phyloP scores from a whole-genome alignment of 768 basidiomycete genomes.

The Tylopilus vinaceipallidus region DNA sequence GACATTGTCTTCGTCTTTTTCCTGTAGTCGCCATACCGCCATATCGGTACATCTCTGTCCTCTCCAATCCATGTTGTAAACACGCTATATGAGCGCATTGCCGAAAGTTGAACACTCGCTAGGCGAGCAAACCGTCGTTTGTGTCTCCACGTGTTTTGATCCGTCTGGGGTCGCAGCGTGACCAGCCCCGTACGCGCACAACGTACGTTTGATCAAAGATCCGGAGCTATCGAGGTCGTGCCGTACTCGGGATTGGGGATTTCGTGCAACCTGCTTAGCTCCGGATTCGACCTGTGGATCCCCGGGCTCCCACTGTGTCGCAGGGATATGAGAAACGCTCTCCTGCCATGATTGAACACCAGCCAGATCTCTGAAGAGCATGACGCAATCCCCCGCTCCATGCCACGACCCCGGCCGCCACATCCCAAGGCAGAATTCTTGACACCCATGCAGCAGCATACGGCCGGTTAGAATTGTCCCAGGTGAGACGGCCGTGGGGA shows the following conservation, averaged over 20 bases:
- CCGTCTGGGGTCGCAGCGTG: no score
- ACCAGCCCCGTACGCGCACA: no score
- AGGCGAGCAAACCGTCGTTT: no score
- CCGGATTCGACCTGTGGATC: constrained; percentile 11
- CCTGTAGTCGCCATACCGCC: constrained; percentile 7
- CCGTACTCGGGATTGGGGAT: constrained; percentile 10
- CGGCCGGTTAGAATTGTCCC: background rate
- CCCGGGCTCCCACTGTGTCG: background rate
- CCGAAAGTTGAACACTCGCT: no score
- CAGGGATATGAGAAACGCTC: background rate
- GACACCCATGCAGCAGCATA: background rate
- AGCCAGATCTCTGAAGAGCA: background rate
- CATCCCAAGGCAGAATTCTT: background rate
- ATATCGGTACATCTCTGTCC: background rate
- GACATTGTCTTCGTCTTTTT: background rate
- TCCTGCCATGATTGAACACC: constrained; percentile 1
- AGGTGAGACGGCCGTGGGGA: background rate
- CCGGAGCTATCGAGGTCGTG: constrained; percentile 6
- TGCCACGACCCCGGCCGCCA: constrained; percentile 5
- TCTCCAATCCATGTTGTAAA: background rate
- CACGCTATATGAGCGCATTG: no score
- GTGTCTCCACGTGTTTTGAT: no score
- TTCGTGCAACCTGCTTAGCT: background rate
- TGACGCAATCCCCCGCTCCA: background rate
- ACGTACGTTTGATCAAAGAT: no score